Evolutionary conservation across 345 rosid species (phyloP).

Genomic region (Syzygium aromaticum): DNA sequence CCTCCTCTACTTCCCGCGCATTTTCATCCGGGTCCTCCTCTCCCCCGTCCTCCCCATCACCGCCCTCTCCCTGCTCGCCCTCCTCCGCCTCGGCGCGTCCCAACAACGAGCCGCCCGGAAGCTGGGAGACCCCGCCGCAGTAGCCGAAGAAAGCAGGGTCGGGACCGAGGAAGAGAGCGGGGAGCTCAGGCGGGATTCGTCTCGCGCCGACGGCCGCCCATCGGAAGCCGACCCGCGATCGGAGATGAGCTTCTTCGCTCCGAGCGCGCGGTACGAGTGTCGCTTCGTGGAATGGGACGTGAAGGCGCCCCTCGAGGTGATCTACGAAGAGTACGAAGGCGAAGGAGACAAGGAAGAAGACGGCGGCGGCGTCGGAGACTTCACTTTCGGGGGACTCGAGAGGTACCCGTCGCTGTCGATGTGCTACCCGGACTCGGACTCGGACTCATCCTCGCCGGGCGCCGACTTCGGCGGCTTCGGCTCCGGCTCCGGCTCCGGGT

Average conservation of each 20-base stretch:
- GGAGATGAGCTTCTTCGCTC: neutral
- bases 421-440: conserved; percentile 23
- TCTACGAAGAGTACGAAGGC: conserved; percentile 56
- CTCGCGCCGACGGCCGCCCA: neutral
- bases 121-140: neutral
- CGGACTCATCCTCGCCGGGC: conserved; percentile 42
- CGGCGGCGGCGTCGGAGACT: neutral
- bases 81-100: neutral
- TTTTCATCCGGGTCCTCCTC: neutral
- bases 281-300: conserved; percentile 66
- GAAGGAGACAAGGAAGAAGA: conserved; percentile 27
- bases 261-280: neutral
- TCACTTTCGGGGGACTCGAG: neutral
- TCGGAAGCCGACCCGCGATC: neutral
- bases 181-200: neutral
- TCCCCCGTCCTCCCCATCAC: neutral
- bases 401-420: neutral
- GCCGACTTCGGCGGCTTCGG: conserved; percentile 14
- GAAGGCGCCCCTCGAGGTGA: conserved; percentile 74
- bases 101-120: neutral
- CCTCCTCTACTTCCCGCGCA: neutral
- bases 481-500: conserved; percentile 8
- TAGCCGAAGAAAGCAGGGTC: neutral
- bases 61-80: neutral
- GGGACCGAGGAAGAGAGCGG: neutral